phyloP scores from a whole-genome alignment of 1,139 yeast genomes.

The Candida labiduridarum region DNA sequence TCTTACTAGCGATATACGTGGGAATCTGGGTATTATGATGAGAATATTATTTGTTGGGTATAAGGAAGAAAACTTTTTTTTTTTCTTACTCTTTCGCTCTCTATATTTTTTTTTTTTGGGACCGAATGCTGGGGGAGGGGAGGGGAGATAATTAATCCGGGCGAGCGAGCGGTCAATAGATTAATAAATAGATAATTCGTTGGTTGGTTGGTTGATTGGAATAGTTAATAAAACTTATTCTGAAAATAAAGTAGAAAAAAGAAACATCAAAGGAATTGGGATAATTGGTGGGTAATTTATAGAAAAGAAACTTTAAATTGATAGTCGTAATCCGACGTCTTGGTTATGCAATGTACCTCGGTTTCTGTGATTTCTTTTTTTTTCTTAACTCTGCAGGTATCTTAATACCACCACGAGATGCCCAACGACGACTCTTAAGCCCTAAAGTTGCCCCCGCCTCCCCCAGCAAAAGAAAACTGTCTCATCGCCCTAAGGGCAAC shows the following conservation, averaged over 20 bases:
- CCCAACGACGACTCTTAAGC: too few species aligned
- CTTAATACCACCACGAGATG: too few species aligned
- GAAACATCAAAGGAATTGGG: not conserved
- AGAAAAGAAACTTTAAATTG: too few species aligned
- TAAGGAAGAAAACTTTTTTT: not conserved
- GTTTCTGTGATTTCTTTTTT: not conserved
- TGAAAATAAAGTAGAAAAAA: too few species aligned
- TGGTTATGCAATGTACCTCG: not conserved
- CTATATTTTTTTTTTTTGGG: not conserved
- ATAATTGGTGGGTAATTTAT: not conserved
- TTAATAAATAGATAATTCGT: too few species aligned
- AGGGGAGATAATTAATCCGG: too few species aligned
- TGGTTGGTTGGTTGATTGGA: too few species aligned
- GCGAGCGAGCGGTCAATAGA: too few species aligned
- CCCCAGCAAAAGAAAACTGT: too few species aligned
- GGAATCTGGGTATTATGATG: not conserved
- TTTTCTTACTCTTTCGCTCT: not conserved
- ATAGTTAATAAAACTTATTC: too few species aligned
- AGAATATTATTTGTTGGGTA: not conserved
- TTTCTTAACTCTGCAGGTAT: not conserved
- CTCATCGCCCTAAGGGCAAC: too few species aligned
- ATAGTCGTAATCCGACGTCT: not conserved
- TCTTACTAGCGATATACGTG: not conserved
- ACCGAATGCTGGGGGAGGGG: not conserved
- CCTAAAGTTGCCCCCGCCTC: too few species aligned